Evolutionary conservation across 345 rosid genomes (phyloP).

Genomic region (Tarenaya hassleriana): DNA sequence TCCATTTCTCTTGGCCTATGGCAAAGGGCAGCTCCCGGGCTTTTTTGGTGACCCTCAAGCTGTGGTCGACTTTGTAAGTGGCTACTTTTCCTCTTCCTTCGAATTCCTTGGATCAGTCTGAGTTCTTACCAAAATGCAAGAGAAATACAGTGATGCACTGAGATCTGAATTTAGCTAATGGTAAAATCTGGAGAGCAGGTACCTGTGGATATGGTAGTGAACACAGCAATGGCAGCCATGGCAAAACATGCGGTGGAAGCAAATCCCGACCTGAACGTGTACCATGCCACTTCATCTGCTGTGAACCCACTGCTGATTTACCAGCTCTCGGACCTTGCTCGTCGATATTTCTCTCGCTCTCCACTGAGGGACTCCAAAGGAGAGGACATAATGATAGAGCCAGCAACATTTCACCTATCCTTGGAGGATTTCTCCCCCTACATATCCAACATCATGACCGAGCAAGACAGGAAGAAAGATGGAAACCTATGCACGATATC

Average conservation of each 20-base stretch:
- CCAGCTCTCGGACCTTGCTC: not conserved
- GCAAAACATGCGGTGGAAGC: constrained; percentile 22
- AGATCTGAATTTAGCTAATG: not conserved
- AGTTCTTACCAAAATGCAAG: too few species aligned
- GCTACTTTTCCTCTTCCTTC: too few species aligned
- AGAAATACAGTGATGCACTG: not conserved
- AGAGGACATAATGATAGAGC: not conserved
- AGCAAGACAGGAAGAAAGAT: not conserved
- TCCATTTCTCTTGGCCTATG: constrained; percentile 34
- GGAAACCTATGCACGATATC: not conserved
- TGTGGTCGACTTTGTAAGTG: constrained; percentile 25
- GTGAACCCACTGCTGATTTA: constrained; percentile 14
- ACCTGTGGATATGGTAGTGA: constrained; percentile 29
- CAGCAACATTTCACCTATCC: constrained; percentile 8
- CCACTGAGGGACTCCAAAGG: constrained; percentile 5
- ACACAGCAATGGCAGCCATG: constrained; percentile 25
- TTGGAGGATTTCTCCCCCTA: constrained; percentile 20
- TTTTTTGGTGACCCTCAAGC: constrained; percentile 22
- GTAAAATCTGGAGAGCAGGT: not conserved
- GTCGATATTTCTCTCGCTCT: constrained; percentile 4
- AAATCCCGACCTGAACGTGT: constrained; percentile 6
- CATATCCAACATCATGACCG: not conserved
- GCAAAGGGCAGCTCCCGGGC: constrained; percentile 30
- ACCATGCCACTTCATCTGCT: constrained; percentile 22
- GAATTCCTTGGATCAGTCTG: too few species aligned